A percentile compares a stretch with the other conserved stretches of the same genome.
Conservation (phyloP, 2,329 filamentous ascomycete species). For the Lachnellula cervina region DNA sequence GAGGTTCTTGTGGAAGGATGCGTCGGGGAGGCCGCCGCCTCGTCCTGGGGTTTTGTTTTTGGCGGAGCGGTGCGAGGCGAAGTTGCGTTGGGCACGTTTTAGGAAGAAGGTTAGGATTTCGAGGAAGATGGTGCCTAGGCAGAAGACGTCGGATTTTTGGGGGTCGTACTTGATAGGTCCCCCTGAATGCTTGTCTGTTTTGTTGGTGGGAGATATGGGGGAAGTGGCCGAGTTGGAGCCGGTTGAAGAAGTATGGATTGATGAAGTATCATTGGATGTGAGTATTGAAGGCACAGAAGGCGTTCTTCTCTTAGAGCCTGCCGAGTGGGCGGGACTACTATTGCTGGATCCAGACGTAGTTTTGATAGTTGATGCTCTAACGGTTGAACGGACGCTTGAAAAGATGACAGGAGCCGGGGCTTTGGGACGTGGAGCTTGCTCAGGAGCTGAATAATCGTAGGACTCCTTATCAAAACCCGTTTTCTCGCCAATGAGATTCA, state of each 20-base stretch:
- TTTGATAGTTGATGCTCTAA: conserved; percentile 4
- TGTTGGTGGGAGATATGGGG: conserved; percentile 8
- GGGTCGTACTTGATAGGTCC: conserved; percentile 40
- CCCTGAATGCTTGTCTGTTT: not conserved
- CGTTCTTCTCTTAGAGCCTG: not conserved
- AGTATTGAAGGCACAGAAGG: conserved; percentile 1
- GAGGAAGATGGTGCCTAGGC: conserved; percentile 66
- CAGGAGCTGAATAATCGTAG: conserved; percentile 70
- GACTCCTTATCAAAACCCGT: conserved; percentile 59
- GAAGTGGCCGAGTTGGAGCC: conserved; percentile 6
- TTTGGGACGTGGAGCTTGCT: conserved; percentile 39
- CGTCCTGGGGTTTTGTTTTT: conserved; percentile 50
- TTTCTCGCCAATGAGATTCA: conserved; percentile 38
- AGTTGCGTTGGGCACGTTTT: conserved; percentile 62
- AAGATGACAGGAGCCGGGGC: conserved; percentile 30
- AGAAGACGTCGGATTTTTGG: conserved; percentile 66
- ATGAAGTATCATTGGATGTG: conserved; percentile 21
- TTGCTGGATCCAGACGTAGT: conserved; percentile 26
- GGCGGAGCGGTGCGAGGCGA: conserved; percentile 60
- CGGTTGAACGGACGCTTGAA: conserved; percentile 33
- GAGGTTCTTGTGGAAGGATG: conserved; percentile 68
- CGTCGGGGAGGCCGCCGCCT: conserved; percentile 57
- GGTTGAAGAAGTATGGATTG: conserved; percentile 22
- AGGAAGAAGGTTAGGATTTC: conserved; percentile 66
- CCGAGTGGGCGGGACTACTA: not conserved